Evolutionary conservation across 768 basidiomycete genomes (phyloP).

Genomic region (Gelatoporia subvermispora): DNA sequence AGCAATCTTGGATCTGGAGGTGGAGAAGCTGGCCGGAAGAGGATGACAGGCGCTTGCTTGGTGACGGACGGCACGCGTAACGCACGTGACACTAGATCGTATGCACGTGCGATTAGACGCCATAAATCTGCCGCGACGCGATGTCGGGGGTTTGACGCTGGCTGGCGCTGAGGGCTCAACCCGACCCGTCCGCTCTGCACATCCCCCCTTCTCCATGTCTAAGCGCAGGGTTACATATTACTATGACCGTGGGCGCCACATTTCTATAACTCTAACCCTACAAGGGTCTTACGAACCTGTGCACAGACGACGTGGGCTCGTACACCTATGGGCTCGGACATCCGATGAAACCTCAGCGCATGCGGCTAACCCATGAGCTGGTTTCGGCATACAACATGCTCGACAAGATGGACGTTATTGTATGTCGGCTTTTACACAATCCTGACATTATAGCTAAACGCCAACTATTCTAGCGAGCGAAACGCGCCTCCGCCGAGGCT

Average conservation of each 20-base stretch:
- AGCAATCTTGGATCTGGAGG: too few species aligned
- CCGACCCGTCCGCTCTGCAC: too few species aligned
- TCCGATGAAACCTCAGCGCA: slow-evolving; percentile 95
- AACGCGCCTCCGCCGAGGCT: slow-evolving; percentile 29
- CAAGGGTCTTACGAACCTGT: neutral
- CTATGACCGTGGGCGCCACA: slow-evolving; percentile 57
- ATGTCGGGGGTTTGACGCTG: too few species aligned
- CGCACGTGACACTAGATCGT: too few species aligned
- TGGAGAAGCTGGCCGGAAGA: too few species aligned
- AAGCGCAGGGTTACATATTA: slow-evolving; percentile 75
- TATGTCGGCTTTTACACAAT: slow-evolving; percentile 33
- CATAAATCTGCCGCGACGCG: too few species aligned
- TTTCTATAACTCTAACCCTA: neutral
- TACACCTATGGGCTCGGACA: slow-evolving; percentile 86
- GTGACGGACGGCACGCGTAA: too few species aligned
- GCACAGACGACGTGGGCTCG: slow-evolving; percentile 61
- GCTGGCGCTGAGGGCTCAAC: too few species aligned
- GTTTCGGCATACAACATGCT: slow-evolving; percentile 89
- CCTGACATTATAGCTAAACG: neutral
- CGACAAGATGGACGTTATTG: slow-evolving; percentile 90
- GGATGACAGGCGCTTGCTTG: too few species aligned
- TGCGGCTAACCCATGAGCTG: slow-evolving; percentile 90
- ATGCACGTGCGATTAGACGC: too few species aligned
- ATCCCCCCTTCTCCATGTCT: slow-evolving; percentile 40
- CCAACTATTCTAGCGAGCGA: slow-evolving; percentile 22